These are phyloP conservation scores for Zasmidium angulare DNA, from an alignment of 2,329 filamentous ascomycete genomes.

Conservation along the genomic window DNA sequence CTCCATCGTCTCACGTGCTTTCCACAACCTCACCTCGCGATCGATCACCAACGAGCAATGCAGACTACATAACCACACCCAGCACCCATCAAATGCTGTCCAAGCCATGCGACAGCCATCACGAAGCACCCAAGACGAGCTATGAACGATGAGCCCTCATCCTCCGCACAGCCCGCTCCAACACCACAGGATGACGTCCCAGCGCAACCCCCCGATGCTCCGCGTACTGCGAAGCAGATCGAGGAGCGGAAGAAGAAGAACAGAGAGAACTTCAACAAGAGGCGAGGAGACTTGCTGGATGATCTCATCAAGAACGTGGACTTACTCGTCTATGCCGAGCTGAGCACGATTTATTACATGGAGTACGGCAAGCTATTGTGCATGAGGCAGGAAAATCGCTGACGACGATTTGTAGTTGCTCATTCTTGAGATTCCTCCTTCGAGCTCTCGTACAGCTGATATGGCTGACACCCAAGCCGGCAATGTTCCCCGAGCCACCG, in stretches of 20 bases:
- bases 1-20: too few species aligned
- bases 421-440: conserved; percentile 54
- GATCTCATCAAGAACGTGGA: conserved; percentile 59
- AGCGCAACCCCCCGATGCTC: conserved; percentile 8
- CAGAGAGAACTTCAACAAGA: conserved; percentile 37
- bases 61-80: not conserved
- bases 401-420: conserved; percentile 47
- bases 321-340: conserved; percentile 60
- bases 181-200: conserved; percentile 12
- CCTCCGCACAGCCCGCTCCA: conserved; percentile 28
- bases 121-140: conserved; percentile 22
- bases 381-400: not conserved
- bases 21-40: too few species aligned
- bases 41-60: too few species aligned
- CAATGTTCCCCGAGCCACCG: conserved; percentile 50
- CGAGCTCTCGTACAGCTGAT: conserved; percentile 58
- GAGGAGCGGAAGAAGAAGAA: conserved; percentile 32
- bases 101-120: conserved; percentile 18
- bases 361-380: conserved; percentile 49
- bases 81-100: conserved; percentile 23
- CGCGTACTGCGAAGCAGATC: conserved; percentile 21
- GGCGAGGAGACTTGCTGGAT: conserved; percentile 52
- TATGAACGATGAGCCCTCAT: conserved; percentile 40
- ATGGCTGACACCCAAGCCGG: conserved; percentile 59
- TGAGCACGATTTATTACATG: conserved; percentile 63